Base-by-base conservation (phyloP, 78 protist species). In the Pigoraptor vietnamica region DNA sequence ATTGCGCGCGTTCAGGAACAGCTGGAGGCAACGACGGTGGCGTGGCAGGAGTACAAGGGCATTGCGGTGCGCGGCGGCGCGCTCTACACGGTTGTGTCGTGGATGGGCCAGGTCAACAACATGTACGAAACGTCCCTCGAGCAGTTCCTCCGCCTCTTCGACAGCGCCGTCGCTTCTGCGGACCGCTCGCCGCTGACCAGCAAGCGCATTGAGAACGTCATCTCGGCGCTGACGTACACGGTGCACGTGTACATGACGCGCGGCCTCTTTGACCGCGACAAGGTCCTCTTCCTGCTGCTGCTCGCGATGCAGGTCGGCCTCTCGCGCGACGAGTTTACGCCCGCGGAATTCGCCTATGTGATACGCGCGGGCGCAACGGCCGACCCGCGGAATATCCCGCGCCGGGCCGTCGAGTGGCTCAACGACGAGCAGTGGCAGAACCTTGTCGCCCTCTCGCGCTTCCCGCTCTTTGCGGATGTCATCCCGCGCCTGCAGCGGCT, bases 221-320 rank as follows among this genome's bases (percentile, higher is more conserved):
- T 95, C 92, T 56, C 40, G 37, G 90, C 24, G 67, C 97, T 95
- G 88, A 95, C 97, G 6, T 14, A 56, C 33, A 0, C 48, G 10
- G 95, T 94, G 39, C 96, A 93, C 90, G 35, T 87, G 55, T 82
- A 48, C 92, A 93, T 91, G 24, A 94, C 95, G 89, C 95, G 96
- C 10, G 96, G 96, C 25, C 95, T 98, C 40, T 98, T 96, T 81
- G 98, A 95, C 86, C 6, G 29, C 86, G 97, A 97, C 97, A 98
- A 98, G 93, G 90, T 96, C 79, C 96, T 97, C 34, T 97, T 95
- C 79, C 79, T 97, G 81, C 94, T 97, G 94, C 98, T 94, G 48
- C 94, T 95, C 90, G 93, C 96, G 87, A 93, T 92, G 40, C 83
- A 56, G 94, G 93, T 96, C 40, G 91, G 35, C 1, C 48, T 14